Conservation (phyloP, 768 basidiomycete genomes). For the Tricholoma flavovirens region DNA sequence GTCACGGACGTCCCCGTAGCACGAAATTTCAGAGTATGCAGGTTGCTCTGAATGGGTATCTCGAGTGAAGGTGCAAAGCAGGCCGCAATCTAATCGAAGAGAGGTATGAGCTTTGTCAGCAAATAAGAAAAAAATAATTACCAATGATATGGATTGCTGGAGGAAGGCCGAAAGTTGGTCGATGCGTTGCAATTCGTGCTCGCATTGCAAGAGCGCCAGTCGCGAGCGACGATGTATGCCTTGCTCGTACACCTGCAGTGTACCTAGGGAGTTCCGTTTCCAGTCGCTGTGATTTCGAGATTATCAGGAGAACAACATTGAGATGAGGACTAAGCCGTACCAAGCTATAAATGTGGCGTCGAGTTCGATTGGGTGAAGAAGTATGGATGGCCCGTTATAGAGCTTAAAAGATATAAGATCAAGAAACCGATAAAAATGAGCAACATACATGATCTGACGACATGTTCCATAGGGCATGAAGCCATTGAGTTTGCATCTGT, state of each 20-base stretch:
- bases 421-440: not conserved
- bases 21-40: constrained; percentile 13
- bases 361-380: constrained; percentile 42
- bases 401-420: constrained; percentile 5
- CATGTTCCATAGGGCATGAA: constrained; percentile 43
- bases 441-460: constrained; percentile 19
- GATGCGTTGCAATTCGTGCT: constrained; percentile 30
- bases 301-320: constrained; percentile 2
- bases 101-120: not conserved
- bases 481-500: constrained; percentile 41
- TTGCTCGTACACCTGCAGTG: constrained; percentile 32
- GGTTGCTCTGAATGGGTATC: constrained; percentile 13
- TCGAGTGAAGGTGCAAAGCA: constrained; percentile 41
- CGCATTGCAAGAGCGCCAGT: constrained; percentile 35
- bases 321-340: constrained; percentile 23
- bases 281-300: constrained; percentile 31
- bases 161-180: constrained; percentile 37
- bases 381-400: constrained; percentile 25
- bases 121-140: constrained; percentile 19
- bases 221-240: constrained; percentile 33
- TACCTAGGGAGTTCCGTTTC: constrained; percentile 32
- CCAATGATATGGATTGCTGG: constrained; percentile 35
- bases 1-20: constrained; percentile 16
- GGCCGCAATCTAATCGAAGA: constrained; percentile 31
- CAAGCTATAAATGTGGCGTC: constrained; percentile 32